Conservation (phyloP, 139 green algal genomes). For the Chlorella ohadii region DNA sequence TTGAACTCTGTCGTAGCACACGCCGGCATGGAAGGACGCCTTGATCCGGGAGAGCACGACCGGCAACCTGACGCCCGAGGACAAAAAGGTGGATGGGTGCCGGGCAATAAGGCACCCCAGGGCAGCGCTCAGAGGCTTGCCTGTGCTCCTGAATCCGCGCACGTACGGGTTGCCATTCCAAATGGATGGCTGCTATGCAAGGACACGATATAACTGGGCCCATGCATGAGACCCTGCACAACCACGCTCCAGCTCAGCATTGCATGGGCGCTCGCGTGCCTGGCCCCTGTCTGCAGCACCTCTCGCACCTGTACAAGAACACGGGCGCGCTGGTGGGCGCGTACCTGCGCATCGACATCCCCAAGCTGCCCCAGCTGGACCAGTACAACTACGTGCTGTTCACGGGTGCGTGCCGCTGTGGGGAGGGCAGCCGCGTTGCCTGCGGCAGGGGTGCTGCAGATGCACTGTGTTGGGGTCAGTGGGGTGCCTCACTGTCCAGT, state of each 20-base stretch:
- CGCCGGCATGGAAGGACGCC: slow-evolving; percentile 3
- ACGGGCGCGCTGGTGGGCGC: slow-evolving; percentile 14
- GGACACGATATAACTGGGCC: too few relatives aligned
- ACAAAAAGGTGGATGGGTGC: too few relatives aligned
- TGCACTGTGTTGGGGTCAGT: too few relatives aligned
- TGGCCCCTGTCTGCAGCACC: background rate
- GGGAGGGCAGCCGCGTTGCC: background rate
- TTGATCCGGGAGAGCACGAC: slow-evolving; percentile 1
- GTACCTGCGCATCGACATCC: slow-evolving; percentile 29
- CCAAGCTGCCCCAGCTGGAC: slow-evolving; percentile 22
- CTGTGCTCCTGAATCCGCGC: too few relatives aligned
- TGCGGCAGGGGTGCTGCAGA: too few relatives aligned
- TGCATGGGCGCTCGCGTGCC: background rate
- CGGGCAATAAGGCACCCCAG: too few relatives aligned
- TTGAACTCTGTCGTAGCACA: background rate
- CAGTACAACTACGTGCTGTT: slow-evolving; percentile 33
- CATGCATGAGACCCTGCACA: background rate
- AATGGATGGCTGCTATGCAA: too few relatives aligned
- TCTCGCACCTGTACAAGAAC: slow-evolving; percentile 22
- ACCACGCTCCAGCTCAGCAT: background rate
- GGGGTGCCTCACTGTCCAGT: too few relatives aligned
- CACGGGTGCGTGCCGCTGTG: background rate
- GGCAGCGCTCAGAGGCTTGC: too few relatives aligned
- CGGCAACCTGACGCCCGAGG: too few relatives aligned
- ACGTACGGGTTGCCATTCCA: too few relatives aligned